Conservation (phyloP, 257 asterid species). For the Gentiana straminea region DNA sequence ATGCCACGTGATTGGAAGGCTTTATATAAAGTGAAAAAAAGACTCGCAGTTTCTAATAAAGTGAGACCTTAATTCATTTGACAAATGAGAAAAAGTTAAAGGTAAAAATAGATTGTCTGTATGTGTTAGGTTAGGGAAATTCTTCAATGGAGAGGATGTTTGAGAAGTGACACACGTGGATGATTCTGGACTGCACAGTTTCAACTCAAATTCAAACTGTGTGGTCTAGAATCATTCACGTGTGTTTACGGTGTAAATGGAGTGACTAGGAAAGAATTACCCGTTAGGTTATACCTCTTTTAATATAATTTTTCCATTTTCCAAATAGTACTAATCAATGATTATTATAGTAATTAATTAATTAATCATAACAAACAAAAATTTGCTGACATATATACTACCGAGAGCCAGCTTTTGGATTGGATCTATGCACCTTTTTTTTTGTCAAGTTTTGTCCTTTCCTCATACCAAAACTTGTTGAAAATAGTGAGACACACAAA, state of each 20-base stretch:
- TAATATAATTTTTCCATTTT: not conserved
- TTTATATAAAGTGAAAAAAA: conserved; percentile 13
- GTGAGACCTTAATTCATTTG: conserved; percentile 1
- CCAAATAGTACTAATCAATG: not conserved
- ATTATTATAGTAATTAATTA: not conserved
- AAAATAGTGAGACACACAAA: too few relatives aligned
- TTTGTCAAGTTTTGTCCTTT: conserved; percentile 7
- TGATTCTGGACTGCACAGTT: too few relatives aligned
- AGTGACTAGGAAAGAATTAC: too few relatives aligned
- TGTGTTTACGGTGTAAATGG: too few relatives aligned
- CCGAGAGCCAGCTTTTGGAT: conserved; percentile 13
- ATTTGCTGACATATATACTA: not conserved
- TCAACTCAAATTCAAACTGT: too few relatives aligned
- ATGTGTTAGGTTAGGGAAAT: too few relatives aligned
- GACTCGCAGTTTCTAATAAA: not conserved
- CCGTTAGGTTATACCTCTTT: too few relatives aligned
- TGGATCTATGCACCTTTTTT: conserved; percentile 12
- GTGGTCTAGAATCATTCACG: too few relatives aligned
- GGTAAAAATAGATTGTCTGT: not conserved
- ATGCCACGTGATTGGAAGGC: conserved; percentile 37
- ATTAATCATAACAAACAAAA: not conserved
- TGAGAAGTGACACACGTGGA: too few relatives aligned
- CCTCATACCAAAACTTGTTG: too few relatives aligned
- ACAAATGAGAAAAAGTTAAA: conserved; percentile 3
- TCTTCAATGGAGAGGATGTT: too few relatives aligned